phyloP scores from a whole-genome alignment of 768 basidiomycete species.

The Amylocystis lapponica region DNA sequence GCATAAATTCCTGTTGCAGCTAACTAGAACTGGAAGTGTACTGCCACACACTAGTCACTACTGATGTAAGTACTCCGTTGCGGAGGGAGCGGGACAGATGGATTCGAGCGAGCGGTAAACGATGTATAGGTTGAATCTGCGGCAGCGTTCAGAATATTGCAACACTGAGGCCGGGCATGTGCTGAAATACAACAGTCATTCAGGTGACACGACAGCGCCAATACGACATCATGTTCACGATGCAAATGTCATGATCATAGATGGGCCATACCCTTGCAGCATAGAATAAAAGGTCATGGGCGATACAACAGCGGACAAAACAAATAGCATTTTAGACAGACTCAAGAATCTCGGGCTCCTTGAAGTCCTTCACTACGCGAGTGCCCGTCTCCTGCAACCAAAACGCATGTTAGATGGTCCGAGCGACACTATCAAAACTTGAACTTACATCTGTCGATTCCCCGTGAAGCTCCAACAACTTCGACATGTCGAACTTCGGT shows the following conservation, averaged over 20 bases:
- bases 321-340: conserved; percentile 64
- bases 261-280: conserved; percentile 33
- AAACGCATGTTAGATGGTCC: conserved; percentile 10
- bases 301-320: conserved; percentile 33
- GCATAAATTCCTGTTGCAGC: too few species aligned
- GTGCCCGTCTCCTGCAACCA: conserved; percentile 81
- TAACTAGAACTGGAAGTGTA: too few species aligned
- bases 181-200: too few species aligned
- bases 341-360: conserved; percentile 93
- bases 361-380: conserved; percentile 92
- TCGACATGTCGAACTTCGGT: conserved; percentile 93
- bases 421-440: conserved; percentile 1
- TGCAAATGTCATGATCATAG: conserved; percentile 34
- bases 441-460: conserved; percentile 85
- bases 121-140: too few species aligned
- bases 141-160: too few species aligned
- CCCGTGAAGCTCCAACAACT: conserved; percentile 94
- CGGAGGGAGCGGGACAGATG: too few species aligned
- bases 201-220: background rate
- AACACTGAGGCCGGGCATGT: too few species aligned
- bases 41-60: too few species aligned
- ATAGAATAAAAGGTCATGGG: conserved; percentile 27
- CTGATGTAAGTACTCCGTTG: too few species aligned
- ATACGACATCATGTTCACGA: conserved; percentile 5
- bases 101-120: too few species aligned